Percentiles rank a stretch among this genome's conserved stretches.
phyloP scores from a whole-genome alignment of 1,284 basidiomycete species.

The Violaceomyces palustris region DNA sequence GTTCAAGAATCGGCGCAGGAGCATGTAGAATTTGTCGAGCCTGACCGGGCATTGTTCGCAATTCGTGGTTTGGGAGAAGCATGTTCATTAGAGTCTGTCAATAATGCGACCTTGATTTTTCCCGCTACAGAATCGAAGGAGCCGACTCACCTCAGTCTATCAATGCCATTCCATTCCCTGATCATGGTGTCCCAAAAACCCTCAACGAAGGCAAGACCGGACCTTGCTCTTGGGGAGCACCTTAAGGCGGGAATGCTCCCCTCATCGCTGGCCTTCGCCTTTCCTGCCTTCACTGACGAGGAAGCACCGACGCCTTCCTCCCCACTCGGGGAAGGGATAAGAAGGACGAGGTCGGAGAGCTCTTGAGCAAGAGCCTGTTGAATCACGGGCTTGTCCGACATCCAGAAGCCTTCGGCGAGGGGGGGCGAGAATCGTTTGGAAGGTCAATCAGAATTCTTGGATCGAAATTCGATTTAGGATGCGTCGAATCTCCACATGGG shows the following conservation, averaged over 20 bases:
- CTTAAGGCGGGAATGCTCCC: background rate
- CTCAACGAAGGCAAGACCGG: slow-evolving; percentile 70
- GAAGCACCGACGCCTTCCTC: slow-evolving; percentile 3
- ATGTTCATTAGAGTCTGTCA: too few species aligned
- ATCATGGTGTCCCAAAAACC: slow-evolving; percentile 88
- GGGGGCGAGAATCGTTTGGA: background rate
- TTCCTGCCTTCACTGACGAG: background rate
- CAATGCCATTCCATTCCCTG: slow-evolving; percentile 86
- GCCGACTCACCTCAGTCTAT: slow-evolving; percentile 68
- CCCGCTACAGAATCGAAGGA: background rate
- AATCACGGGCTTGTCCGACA: slow-evolving; percentile 96
- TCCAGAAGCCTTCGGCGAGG: slow-evolving; percentile 67
- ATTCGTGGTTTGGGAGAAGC: too few species aligned
- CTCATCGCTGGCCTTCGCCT: background rate
- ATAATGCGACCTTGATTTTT: too few species aligned
- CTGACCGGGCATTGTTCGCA: slow-evolving; percentile 5
- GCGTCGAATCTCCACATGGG: too few species aligned
- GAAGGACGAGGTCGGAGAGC: slow-evolving; percentile 65
- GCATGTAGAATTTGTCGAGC: slow-evolving; percentile 88
- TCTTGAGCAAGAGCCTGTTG: slow-evolving; percentile 86
- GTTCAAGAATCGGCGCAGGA: slow-evolving; percentile 81
- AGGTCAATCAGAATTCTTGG: too few species aligned
- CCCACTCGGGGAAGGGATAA: slow-evolving; percentile 7
- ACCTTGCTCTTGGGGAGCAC: slow-evolving; percentile 51
- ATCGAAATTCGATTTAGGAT: too few species aligned